These are phyloP conservation scores for Acanthamoeba royreba DNA, from an alignment of 208 protist genomes.

Conservation along the genomic window DNA sequence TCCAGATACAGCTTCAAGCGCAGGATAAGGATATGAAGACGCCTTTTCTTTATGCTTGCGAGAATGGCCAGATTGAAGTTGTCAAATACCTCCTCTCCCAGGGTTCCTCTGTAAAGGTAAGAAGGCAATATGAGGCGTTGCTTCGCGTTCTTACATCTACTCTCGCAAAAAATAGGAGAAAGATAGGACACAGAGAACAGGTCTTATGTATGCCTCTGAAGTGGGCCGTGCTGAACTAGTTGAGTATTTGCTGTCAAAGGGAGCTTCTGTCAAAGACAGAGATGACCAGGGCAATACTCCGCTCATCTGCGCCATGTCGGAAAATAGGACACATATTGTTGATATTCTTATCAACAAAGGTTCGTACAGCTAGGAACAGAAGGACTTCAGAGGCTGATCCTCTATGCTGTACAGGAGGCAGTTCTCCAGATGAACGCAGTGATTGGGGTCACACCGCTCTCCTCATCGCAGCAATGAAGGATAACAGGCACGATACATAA, in stretches of 20 bases:
- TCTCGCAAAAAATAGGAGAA: neutral
- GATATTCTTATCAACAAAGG: neutral
- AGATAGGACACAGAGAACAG: neutral
- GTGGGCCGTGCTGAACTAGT: neutral
- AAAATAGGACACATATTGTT: neutral
- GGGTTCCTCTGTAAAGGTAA: neutral
- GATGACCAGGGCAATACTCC: neutral
- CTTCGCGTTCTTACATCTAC: neutral
- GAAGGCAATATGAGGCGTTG: neutral
- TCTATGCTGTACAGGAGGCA: neutral
- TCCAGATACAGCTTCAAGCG: neutral
- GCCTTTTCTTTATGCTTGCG: neutral
- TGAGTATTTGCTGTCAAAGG: neutral
- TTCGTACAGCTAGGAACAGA: neutral
- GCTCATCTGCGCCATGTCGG: neutral
- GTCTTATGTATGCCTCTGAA: neutral
- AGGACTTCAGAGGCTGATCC: neutral
- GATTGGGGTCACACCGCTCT: neutral
- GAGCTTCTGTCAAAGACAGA: neutral
- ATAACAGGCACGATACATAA: neutral
- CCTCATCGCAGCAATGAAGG: neutral
- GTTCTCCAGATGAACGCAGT: neutral
- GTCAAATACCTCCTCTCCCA: neutral
- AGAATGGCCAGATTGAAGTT: neutral
- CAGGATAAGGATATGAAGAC: neutral